Conservation (phyloP, 768 basidiomycete genomes). For the Kwoniella newhampshirensis region DNA sequence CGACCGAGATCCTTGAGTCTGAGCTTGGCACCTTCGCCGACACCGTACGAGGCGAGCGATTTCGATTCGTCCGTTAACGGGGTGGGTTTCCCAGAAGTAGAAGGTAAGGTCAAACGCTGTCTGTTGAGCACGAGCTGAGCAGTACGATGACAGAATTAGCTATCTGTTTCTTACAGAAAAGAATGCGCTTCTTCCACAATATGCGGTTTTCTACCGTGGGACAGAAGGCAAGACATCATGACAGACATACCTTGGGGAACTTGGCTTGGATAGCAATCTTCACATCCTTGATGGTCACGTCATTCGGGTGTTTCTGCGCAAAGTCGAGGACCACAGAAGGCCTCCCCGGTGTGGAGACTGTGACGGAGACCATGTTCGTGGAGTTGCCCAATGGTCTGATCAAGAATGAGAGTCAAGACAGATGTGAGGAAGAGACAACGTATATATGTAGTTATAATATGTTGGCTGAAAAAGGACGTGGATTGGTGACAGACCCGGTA, state of each 20-base stretch:
- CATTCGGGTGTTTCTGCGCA: slow-evolving; percentile 39
- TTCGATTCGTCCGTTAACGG: slow-evolving; percentile 66
- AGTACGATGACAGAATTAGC: not conserved
- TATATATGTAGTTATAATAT: no score
- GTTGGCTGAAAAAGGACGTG: no score
- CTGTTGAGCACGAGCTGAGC: slow-evolving; percentile 67
- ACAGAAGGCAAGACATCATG: not conserved
- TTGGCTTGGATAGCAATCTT: slow-evolving; percentile 65
- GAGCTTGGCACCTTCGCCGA: slow-evolving; percentile 66
- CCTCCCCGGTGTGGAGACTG: slow-evolving; percentile 60
- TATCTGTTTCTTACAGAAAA: not conserved
- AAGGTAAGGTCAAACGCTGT: slow-evolving; percentile 64
- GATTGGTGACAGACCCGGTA: no score
- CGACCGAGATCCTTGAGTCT: slow-evolving; percentile 85
- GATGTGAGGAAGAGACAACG: no score
- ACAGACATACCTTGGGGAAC: slow-evolving; percentile 58
- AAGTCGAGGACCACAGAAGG: slow-evolving; percentile 52
- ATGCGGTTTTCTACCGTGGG: not conserved
- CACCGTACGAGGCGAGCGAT: slow-evolving; percentile 62
- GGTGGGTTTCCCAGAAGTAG: slow-evolving; percentile 53
- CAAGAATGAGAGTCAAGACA: no score
- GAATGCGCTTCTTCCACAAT: not conserved
- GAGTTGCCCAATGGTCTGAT: no score
- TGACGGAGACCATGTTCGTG: slow-evolving; percentile 60
- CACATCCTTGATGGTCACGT: slow-evolving; percentile 66